phyloP scores from a whole-genome alignment of 208 protist genomes.

The Leishmania turanica region DNA sequence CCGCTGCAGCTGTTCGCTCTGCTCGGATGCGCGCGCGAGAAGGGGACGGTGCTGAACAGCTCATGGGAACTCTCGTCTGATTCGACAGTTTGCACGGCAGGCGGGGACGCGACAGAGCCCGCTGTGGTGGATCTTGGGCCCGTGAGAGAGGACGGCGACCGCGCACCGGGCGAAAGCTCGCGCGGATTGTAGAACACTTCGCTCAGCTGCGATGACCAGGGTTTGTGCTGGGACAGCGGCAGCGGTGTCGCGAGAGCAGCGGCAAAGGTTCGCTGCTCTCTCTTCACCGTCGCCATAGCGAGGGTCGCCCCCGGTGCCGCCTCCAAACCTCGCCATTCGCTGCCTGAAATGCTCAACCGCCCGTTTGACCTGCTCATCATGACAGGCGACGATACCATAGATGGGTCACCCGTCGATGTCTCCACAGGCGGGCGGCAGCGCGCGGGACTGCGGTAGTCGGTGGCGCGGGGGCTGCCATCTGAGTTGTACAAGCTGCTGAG shows the following conservation, averaged over 20 bases:
- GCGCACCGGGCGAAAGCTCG: constrained; percentile 8
- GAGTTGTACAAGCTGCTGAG: neutral
- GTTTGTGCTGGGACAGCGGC: neutral
- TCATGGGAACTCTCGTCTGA: neutral
- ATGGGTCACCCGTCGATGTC: constrained; percentile 12
- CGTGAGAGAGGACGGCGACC: constrained; percentile 1
- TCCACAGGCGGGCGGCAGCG: constrained; percentile 13
- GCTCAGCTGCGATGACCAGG: neutral
- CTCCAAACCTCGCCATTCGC: neutral
- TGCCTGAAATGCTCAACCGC: constrained; percentile 1
- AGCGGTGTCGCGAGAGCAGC: neutral
- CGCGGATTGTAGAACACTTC: constrained; percentile 9
- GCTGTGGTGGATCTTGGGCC: constrained; percentile 5
- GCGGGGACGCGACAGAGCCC: neutral
- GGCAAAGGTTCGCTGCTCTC: neutral
- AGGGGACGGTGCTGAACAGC: constrained; percentile 16
- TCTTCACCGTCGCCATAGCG: neutral
- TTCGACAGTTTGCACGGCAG: neutral
- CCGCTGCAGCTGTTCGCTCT: constrained; percentile 18
- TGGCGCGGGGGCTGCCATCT: constrained; percentile 21
- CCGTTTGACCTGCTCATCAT: neutral
- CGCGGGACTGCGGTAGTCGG: constrained; percentile 32
- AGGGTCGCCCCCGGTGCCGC: neutral
- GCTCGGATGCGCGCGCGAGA: constrained; percentile 9
- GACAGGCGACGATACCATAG: constrained; percentile 1